Base-by-base conservation (phyloP, 192 early-diverging fungal genomes). In the Entomortierella beljakovae region DNA sequence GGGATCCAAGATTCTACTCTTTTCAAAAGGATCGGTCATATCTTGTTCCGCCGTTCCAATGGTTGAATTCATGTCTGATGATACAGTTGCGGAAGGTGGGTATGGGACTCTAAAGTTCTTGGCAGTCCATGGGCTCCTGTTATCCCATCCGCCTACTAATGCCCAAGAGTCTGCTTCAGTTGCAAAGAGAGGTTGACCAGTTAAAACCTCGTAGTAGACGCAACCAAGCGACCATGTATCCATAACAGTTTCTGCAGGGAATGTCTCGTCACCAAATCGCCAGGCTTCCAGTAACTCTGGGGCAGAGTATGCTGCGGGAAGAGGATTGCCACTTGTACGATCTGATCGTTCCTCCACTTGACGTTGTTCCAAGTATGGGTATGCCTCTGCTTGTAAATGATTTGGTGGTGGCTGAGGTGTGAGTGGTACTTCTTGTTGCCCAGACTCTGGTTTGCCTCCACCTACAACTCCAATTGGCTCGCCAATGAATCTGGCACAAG, bases 221-320 rank as follows among this genome's bases (percentile, higher is more conserved):
- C 75, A 79, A 1, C 75, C 75, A n/a, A 79, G 26, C 0, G 75
- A 69, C 75, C 75, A 79, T 2, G 68, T 69, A 23, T 79, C 75
- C 75, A 79, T 79, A 26, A 35, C 55, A 18, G 67, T 68, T 40
- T 79, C 75, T 23, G 61, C 75, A n/a, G 75, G 67, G 49, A 69
- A 79, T 22, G 62, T 65, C 37, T 61, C 65, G 22, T 79, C 67
- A 28, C 57, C 61, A 23, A 68, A 61, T 1, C 75, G 75, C 75
- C 75, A 79, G 0, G 75, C 75, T 42, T 79, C 75, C 56, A 79
- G 43, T 25, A 79, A 28, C 40, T 79, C 75, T 26, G 75, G 75
- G 0, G 75, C 66, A 8, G 75, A 70, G 48, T 79, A 79, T 1
- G 62, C 68, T 20, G 67, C 61, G 2, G 75, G 75, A 9, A 79